These are phyloP conservation scores for Craspedostauros australis DNA, from an alignment of 108 stramenopile genomes.

Conservation along the genomic window DNA sequence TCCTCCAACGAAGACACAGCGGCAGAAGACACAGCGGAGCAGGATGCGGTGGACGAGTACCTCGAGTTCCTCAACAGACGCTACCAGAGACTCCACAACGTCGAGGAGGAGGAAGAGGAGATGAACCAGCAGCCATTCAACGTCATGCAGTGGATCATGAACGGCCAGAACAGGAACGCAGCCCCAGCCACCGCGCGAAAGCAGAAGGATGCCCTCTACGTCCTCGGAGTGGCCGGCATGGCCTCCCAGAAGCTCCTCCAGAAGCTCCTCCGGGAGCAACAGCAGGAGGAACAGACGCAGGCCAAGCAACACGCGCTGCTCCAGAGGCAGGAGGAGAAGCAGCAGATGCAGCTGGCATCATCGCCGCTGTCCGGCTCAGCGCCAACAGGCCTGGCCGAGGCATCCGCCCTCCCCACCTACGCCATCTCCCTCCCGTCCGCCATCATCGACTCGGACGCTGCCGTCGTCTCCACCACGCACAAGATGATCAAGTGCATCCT, in stretches of 20 bases:
- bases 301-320: not conserved
- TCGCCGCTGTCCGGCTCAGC: not conserved
- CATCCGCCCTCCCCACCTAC: not conserved
- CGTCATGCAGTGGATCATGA: conserved; percentile 23
- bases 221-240: conserved; percentile 37
- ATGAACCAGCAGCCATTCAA: conserved; percentile 11
- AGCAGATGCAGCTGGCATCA: not conserved
- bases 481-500: conserved; percentile 5
- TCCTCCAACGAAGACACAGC: no score
- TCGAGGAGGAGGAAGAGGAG: conserved; percentile 16
- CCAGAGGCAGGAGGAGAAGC: not conserved
- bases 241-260: conserved; percentile 35
- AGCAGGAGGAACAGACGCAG: not conserved
- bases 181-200: conserved; percentile 2
- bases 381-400: not conserved
- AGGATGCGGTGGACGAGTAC: conserved; percentile 38
- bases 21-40: no score
- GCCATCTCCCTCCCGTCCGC: not conserved
- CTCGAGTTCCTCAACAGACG: conserved; percentile 39
- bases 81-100: conserved; percentile 32
- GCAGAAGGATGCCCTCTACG: conserved; percentile 37
- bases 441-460: not conserved
- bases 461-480: not conserved
- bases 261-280: conserved; percentile 21
- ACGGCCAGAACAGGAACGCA: conserved; percentile 2